A percentile compares a stretch with the other conserved stretches of the same genome.
These are phyloP conservation scores for Myxozyma lipomycoides DNA, from an alignment of 805 yeast genomes.

Conservation along the genomic window DNA sequence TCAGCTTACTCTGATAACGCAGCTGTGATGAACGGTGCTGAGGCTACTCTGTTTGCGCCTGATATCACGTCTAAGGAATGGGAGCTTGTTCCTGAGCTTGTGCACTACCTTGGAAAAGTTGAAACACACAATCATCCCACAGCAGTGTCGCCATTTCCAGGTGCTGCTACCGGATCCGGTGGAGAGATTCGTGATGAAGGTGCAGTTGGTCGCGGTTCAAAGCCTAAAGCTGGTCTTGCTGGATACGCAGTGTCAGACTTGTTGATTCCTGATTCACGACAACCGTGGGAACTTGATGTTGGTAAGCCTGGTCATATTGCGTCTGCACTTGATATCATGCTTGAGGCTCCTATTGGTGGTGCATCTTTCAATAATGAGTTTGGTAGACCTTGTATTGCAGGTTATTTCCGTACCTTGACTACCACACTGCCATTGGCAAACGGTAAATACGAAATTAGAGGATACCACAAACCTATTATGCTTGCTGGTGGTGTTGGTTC, in stretches of 20 bases:
- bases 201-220: conserved; percentile 98
- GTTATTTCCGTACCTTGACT: conserved; percentile 93
- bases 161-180: conserved; percentile 99
- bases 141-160: conserved; percentile 98
- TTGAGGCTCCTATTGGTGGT: conserved; percentile 95
- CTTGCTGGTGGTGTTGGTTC: conserved; percentile 99
- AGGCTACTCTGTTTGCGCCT: conserved; percentile 70
- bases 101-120: conserved; percentile 88
- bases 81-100: conserved; percentile 68
- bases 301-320: conserved; percentile 95
- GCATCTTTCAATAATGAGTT: conserved; percentile 98
- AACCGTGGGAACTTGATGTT: conserved; percentile 92
- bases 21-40: conserved; percentile 85
- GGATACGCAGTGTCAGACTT: conserved; percentile 92
- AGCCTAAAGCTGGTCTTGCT: conserved; percentile 90
- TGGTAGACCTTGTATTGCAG: conserved; percentile 95
- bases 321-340: conserved; percentile 86
- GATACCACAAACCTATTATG: conserved; percentile 99
- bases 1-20: conserved; percentile 98
- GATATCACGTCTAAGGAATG: conserved; percentile 68
- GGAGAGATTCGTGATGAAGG: conserved; percentile 99
- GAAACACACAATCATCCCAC: conserved; percentile 99
- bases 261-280: conserved; percentile 74
- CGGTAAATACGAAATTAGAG: conserved; percentile 73
- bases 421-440: conserved; percentile 62